Percentiles rank a stretch among this genome's conserved stretches.
These are phyloP conservation scores for Suillus variegatus DNA, from an alignment of 768 basidiomycete species.

Conservation along the genomic window DNA sequence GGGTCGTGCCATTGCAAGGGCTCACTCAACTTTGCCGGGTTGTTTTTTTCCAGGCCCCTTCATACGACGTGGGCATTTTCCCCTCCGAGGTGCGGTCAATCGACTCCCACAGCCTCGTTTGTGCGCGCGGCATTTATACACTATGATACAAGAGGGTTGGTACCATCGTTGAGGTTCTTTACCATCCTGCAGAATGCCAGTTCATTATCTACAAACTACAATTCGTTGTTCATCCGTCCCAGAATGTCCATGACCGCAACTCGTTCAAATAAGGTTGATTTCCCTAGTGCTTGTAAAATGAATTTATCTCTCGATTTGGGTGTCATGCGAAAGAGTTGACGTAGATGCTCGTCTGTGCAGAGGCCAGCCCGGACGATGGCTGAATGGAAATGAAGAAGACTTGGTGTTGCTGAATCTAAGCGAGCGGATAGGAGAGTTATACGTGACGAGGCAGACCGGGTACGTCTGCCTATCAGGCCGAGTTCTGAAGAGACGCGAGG, in stretches of 20 bases:
- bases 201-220: not conserved
- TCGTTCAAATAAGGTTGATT: not conserved
- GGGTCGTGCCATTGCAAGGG: not conserved
- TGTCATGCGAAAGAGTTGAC: not conserved
- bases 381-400: not conserved
- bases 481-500: not conserved
- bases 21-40: not conserved
- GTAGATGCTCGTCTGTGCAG: not conserved
- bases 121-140: conserved; percentile 31
- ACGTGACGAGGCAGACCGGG: not conserved
- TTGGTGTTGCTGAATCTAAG: conserved; percentile 3
- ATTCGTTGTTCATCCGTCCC: not conserved
- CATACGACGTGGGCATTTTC: conserved; percentile 32
- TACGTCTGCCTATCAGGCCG: not conserved
- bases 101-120: conserved; percentile 23
- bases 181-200: conserved; percentile 24
- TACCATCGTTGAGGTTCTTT: conserved; percentile 29
- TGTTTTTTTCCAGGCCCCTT: conserved; percentile 32
- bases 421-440: not conserved
- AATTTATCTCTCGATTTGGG: not conserved
- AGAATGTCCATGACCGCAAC: not conserved
- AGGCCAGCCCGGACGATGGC: not conserved
- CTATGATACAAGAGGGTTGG: conserved; percentile 34
- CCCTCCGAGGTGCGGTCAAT: conserved; percentile 34
- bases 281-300: not conserved